Percentiles rank a stretch among this genome's conserved stretches.
phyloP scores from a whole-genome alignment of 148 eudicot genomes.

The Spergularia marina region DNA sequence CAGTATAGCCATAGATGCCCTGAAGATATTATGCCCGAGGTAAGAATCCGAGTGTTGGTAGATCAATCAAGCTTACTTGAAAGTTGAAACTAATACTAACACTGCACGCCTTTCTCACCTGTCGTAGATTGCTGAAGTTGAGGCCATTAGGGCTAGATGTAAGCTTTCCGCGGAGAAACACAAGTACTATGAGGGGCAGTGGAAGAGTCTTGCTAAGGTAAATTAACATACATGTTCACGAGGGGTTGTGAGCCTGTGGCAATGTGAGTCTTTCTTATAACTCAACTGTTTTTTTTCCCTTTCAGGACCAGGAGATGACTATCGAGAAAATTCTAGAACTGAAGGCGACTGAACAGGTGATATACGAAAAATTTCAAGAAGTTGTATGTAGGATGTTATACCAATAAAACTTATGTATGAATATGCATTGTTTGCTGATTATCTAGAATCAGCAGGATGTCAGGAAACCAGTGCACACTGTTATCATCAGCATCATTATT shows the following conservation, averaged over 20 bases:
- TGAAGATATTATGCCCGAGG: neutral
- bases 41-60: neutral
- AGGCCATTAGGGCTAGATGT: neutral
- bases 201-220: constrained; percentile 15
- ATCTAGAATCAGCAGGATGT: too few relatives aligned
- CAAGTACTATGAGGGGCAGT: neutral
- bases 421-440: too few relatives aligned
- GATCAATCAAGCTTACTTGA: neutral
- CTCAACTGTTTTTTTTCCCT: neutral
- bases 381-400: too few relatives aligned
- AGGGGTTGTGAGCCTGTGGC: too few relatives aligned
- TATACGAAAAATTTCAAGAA: neutral
- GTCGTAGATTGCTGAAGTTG: neutral
- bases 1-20: constrained; percentile 16
- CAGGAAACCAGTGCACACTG: too few relatives aligned
- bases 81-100: neutral
- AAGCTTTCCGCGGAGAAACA: neutral
- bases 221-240: neutral
- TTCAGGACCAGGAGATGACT: neutral
- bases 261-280: too few relatives aligned
- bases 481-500: too few relatives aligned
- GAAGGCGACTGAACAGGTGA: neutral
- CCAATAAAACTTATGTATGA: too few relatives aligned
- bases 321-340: neutral
- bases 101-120: neutral